Conservation (phyloP, 2,329 filamentous ascomycete species). For the Penicillium brevicompactum region DNA sequence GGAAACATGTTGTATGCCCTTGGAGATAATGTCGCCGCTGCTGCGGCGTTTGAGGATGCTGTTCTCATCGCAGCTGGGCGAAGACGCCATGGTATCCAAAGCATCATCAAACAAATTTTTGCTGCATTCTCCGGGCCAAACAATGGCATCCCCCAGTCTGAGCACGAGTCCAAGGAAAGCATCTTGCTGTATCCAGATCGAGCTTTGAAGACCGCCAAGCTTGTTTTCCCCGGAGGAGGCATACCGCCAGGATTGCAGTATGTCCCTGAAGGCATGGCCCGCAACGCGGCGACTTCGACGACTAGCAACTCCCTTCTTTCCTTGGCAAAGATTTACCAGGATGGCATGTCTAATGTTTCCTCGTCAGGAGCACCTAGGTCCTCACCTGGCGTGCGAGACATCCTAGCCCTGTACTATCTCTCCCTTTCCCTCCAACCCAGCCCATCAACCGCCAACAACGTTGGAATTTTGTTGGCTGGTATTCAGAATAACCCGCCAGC, state of each 20-base stretch:
- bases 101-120: conserved; percentile 78
- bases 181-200: conserved; percentile 80
- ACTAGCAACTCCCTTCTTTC: conserved; percentile 95
- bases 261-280: conserved; percentile 70
- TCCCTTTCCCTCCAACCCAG: conserved; percentile 93
- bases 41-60: conserved; percentile 90
- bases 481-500: conserved; percentile 70
- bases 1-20: conserved; percentile 96
- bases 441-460: conserved; percentile 96
- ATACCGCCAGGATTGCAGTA: conserved; percentile 77
- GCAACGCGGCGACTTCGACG: conserved; percentile 81
- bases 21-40: conserved; percentile 78
- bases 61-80: conserved; percentile 84
- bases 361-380: conserved; percentile 60
- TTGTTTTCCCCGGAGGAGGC: conserved; percentile 77
- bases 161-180: conserved; percentile 54
- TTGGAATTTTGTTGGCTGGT: conserved; percentile 93
- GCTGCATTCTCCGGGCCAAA: conserved; percentile 61
- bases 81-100: conserved; percentile 68
- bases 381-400: conserved; percentile 81
- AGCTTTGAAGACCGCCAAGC: conserved; percentile 77
- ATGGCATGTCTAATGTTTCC: conserved; percentile 77
- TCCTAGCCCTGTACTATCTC: conserved; percentile 90
- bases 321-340: conserved; percentile 95
- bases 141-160: conserved; percentile 41